Conservation (phyloP, 805 yeast species). For the Yarrowia sp. region DNA sequence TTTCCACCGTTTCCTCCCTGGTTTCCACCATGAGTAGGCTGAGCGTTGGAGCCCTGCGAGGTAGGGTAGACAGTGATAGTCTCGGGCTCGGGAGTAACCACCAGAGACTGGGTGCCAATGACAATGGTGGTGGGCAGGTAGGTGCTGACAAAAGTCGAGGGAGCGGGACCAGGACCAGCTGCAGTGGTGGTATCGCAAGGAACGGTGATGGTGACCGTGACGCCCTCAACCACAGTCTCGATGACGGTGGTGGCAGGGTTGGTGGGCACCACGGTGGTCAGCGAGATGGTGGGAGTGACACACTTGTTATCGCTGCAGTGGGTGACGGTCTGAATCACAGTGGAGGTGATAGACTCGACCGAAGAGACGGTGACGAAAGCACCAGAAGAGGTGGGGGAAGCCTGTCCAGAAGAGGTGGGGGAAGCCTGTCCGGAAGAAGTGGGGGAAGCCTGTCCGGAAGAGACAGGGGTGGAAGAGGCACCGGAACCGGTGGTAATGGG, state of each 20-base stretch:
- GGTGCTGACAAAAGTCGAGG: background rate
- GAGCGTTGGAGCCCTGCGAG: too few species aligned
- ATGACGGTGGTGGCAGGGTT: conserved; percentile 28
- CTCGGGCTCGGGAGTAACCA: background rate
- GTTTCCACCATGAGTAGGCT: too few species aligned
- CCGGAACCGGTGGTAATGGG: too few species aligned
- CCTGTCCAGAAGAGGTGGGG: background rate
- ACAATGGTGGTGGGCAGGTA: conserved; percentile 7
- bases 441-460: background rate
- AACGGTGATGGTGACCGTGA: conserved; percentile 21
- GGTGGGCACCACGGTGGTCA: conserved; percentile 35
- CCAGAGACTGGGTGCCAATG: background rate
- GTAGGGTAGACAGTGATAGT: background rate
- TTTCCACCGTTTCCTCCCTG: background rate
- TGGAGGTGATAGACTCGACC: conserved; percentile 22
- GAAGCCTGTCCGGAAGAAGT: background rate
- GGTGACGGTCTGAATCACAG: conserved; percentile 23
- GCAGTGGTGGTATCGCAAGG: conserved; percentile 33
- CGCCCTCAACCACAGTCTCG: conserved; percentile 26
- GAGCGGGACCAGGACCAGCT: too few species aligned
- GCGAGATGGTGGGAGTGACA: conserved; percentile 33
- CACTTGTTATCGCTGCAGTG: conserved; percentile 25
- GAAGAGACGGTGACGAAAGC: conserved; percentile 4
- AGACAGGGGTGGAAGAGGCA: background rate
- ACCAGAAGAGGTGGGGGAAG: background rate